Evolutionary conservation across 2,329 filamentous ascomycete species (phyloP).

Genomic region (Cadophora luteo-olivacea): DNA sequence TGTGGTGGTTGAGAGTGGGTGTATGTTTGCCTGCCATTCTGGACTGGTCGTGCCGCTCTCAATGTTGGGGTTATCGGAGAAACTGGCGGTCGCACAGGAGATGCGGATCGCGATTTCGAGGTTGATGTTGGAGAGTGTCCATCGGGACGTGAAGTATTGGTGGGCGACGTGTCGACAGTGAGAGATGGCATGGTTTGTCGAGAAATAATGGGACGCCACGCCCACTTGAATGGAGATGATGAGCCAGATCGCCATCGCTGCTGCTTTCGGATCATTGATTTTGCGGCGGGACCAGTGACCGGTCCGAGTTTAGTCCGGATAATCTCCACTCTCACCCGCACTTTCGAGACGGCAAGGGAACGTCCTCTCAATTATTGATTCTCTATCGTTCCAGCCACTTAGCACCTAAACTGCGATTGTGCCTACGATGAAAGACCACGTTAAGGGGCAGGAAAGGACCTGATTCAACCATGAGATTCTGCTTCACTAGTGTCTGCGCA

Average conservation of each 20-base stretch:
- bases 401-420: too few species aligned
- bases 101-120: slow-evolving; percentile 36
- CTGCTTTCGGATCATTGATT: slow-evolving; percentile 2
- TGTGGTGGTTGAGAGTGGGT: slow-evolving; percentile 55
- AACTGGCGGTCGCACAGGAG: slow-evolving; percentile 40
- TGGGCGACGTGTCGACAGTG: slow-evolving; percentile 36
- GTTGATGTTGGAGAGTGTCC: slow-evolving; percentile 21
- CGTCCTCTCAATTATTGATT: too few species aligned
- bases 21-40: slow-evolving; percentile 44
- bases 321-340: too few species aligned
- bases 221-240: background rate
- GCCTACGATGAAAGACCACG: too few species aligned
- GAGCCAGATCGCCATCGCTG: background rate
- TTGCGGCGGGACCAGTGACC: too few species aligned
- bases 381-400: too few species aligned
- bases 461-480: too few species aligned
- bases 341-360: too few species aligned
- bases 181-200: slow-evolving; percentile 36
- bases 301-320: background rate
- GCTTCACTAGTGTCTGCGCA: too few species aligned
- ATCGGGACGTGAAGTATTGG: slow-evolving; percentile 11
- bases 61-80: slow-evolving; percentile 44
- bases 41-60: slow-evolving; percentile 32
- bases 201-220: slow-evolving; percentile 4
- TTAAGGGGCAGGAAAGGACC: too few species aligned